Evolutionary conservation across 306 rosid genomes (phyloP), one percentile per base, ranked within the genome.

Genomic region (Rosa rugosa): DNA sequence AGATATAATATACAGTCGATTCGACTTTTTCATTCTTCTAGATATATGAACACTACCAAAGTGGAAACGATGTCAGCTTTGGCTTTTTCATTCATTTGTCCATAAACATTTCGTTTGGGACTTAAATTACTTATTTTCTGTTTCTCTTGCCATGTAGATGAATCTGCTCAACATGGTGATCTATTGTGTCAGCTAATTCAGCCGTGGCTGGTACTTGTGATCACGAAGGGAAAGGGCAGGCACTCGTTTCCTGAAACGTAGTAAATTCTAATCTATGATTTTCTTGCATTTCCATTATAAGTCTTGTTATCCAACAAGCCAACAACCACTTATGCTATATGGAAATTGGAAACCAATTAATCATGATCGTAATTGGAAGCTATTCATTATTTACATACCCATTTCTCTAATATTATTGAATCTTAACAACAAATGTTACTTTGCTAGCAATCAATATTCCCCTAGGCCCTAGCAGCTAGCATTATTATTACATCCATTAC

Each of bases 141-240:
- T 66, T 64, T 64, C 44, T 38, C 49, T 66, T 38, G 71, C 14
- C 40, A 25, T 63, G n/a, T 34, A 14, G 6, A 18, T 6, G 12
- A 56, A 5, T 3, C 65, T 60, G 65, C 36, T 62, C n/a, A 62
- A 62, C 9, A 63, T 66, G 27, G 23, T 17, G 46, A 17, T 66
- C 2, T 22, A 45, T 44, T 44, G 34, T 70, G 70, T 60, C 57
- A 75, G 56, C 78, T 25, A 75, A 59, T 75, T 44, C 70, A 60
- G 57, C 70, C 69, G 11, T 44, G 2, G 56, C 57, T 13, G 9
- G 5, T 14, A 23, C 40, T 41, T 56, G 22, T 57, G 23, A 57
- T 5, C 10, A 17, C 23, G 2, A n/a, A 11, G 25, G 77, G 67
- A 60, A 25, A 25, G 67, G 36, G 54, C 22, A 56, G 11, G 53